Percentiles rank a stretch among this genome's conserved stretches.
phyloP scores from a whole-genome alignment of 805 yeast species.

The Ogataea polymorpha region DNA sequence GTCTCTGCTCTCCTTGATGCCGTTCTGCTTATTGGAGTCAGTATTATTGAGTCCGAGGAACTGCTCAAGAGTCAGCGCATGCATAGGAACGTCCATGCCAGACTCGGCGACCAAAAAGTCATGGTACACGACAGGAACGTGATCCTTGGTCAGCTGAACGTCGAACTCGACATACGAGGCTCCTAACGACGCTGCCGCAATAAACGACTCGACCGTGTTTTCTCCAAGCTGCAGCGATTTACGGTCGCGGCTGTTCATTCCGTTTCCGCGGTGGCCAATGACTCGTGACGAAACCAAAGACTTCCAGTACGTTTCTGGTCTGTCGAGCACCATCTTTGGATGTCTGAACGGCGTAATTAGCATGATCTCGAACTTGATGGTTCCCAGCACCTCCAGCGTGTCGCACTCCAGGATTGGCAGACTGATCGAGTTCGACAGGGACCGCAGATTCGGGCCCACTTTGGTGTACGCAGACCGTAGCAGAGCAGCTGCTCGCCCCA shows the following conservation, averaged over 20 bases:
- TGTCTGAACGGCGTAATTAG: conserved; percentile 72
- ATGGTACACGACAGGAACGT: conserved; percentile 89
- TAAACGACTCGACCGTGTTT: conserved; percentile 90
- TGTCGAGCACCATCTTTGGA: conserved; percentile 57
- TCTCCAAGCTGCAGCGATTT: conserved; percentile 90
- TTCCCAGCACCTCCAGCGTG: conserved; percentile 73
- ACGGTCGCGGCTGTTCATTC: conserved; percentile 72
- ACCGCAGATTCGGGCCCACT: conserved; percentile 65
- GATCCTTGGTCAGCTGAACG: conserved; percentile 90
- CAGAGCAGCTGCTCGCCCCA: conserved; percentile 84
- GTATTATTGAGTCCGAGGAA: conserved; percentile 56
- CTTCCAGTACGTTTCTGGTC: conserved; percentile 87
- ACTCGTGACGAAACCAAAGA: conserved; percentile 84
- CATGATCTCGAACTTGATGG: conserved; percentile 70
- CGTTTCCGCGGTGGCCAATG: conserved; percentile 94
- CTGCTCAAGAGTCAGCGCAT: conserved; percentile 83
- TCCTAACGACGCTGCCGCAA: conserved; percentile 94
- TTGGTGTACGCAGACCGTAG: conserved; percentile 58
- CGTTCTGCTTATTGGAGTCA: conserved; percentile 14
- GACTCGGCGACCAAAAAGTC: conserved; percentile 93
- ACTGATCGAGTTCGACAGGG: conserved; percentile 62
- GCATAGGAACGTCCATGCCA: conserved; percentile 96
- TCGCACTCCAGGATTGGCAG: conserved; percentile 74
- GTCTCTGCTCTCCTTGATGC: conserved; percentile 25
- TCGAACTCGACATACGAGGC: conserved; percentile 97